phyloP scores from a whole-genome alignment of 208 protist species.

The Vickermania ingenoplastis region DNA sequence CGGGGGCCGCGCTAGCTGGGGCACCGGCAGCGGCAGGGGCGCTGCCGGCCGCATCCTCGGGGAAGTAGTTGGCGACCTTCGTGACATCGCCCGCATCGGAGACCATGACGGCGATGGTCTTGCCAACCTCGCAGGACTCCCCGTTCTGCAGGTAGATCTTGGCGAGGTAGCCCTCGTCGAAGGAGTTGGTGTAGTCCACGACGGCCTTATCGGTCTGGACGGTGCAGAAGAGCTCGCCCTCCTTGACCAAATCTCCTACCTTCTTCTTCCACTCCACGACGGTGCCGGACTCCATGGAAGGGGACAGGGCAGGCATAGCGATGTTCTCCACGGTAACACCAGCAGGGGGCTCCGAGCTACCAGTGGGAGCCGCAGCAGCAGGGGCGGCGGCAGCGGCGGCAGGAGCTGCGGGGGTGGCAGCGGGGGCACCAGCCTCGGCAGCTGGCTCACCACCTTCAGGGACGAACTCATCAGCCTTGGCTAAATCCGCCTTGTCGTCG shows the following conservation, averaged over 20 bases:
- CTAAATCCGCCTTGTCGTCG: slow-evolving; percentile 64
- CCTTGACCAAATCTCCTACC: slow-evolving; percentile 86
- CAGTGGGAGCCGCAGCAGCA: slow-evolving; percentile 6
- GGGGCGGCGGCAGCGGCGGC: slow-evolving; percentile 15
- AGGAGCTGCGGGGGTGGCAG: slow-evolving; percentile 16
- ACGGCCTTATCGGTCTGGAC: slow-evolving; percentile 98
- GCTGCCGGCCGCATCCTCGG: slow-evolving; percentile 15
- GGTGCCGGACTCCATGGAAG: slow-evolving; percentile 80
- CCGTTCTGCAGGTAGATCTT: slow-evolving; percentile 90
- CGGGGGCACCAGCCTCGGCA: slow-evolving; percentile 5
- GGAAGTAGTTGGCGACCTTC: slow-evolving; percentile 30
- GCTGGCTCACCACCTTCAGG: slow-evolving; percentile 25
- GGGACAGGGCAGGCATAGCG: slow-evolving; percentile 85
- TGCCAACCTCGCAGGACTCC: slow-evolving; percentile 56
- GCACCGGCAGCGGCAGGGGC: slow-evolving; percentile 10
- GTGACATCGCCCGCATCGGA: slow-evolving; percentile 63
- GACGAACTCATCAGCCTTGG: slow-evolving; percentile 41
- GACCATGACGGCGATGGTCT: slow-evolving; percentile 86
- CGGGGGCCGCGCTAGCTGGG: slow-evolving; percentile 3
- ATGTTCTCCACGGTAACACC: slow-evolving; percentile 58
- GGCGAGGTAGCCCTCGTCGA: slow-evolving; percentile 91
- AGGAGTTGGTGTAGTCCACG: slow-evolving; percentile 92
- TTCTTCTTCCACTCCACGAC: slow-evolving; percentile 89
- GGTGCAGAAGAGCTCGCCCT: slow-evolving; percentile 90
- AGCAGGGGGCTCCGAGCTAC: slow-evolving; percentile 7